A percentile compares a stretch with the other conserved stretches of the same genome.
Conservation (phyloP, 2,329 filamentous ascomycete species). For the Ilyonectria destructans region DNA sequence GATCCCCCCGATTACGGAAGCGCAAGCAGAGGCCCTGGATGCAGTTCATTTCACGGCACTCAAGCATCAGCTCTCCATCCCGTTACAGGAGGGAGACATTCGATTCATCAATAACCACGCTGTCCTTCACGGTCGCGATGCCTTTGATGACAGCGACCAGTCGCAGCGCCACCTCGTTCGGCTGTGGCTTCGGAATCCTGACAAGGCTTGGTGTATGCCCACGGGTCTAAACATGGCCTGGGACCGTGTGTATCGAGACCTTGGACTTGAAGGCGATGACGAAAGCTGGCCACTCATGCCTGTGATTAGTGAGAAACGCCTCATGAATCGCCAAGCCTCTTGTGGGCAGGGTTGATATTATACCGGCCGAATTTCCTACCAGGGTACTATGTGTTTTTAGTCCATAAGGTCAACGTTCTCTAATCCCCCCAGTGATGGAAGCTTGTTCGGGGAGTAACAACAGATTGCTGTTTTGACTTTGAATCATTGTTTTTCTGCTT, state of each 20-base stretch:
- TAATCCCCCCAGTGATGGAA: too few relatives aligned
- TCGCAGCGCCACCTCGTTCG: slow-evolving; percentile 17
- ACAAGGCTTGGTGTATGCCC: slow-evolving; percentile 11
- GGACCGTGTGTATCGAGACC: slow-evolving; percentile 14
- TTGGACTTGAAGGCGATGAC: background rate
- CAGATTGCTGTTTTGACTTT: too few relatives aligned
- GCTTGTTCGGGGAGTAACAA: too few relatives aligned
- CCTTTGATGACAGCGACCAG: slow-evolving; percentile 51
- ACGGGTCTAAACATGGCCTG: slow-evolving; percentile 3
- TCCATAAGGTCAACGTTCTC: too few relatives aligned
- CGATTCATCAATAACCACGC: slow-evolving; percentile 70
- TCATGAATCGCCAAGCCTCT: background rate
- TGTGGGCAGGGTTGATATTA: background rate
- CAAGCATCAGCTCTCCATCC: slow-evolving; percentile 59
- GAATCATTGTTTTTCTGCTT: too few relatives aligned
- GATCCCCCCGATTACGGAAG: slow-evolving; percentile 70
- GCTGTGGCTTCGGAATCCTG: slow-evolving; percentile 24
- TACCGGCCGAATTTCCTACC: background rate
- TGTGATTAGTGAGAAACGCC: background rate
- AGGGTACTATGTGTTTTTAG: too few relatives aligned
- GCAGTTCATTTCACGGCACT: slow-evolving; percentile 65
- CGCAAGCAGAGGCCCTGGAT: slow-evolving; percentile 67
- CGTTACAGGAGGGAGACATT: slow-evolving; percentile 67
- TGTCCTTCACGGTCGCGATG: slow-evolving; percentile 67
- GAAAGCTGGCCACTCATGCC: background rate